Percentiles rank a stretch among this genome's conserved stretches.
Conservation (phyloP, 2,329 filamentous ascomycete species). For the Penicillium expansum region DNA sequence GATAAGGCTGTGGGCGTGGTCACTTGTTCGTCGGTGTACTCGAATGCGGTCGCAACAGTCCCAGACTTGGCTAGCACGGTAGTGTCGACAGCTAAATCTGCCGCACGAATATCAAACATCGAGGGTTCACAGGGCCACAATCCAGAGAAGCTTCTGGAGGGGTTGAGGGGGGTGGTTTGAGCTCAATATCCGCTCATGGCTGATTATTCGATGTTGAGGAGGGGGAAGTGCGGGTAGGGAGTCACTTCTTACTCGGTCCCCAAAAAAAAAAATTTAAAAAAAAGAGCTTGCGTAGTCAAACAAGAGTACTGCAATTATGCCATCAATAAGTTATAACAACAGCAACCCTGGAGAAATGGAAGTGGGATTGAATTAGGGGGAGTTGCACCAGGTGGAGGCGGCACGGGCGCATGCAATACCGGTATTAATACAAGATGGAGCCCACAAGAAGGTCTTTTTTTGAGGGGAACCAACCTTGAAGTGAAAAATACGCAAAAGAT, state of each 20-base stretch:
- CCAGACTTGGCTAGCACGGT: conserved; percentile 36
- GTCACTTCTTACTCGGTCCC: conserved; percentile 12
- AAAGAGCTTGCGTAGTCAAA: not conserved
- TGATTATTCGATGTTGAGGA: conserved; percentile 17
- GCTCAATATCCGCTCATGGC: conserved; percentile 24
- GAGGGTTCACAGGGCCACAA: conserved; percentile 13
- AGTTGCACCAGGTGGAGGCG: conserved; percentile 5
- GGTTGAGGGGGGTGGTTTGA: not conserved
- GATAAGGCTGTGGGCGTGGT: conserved; percentile 31
- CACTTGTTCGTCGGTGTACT: conserved; percentile 42
- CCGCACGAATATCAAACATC: conserved; percentile 37
- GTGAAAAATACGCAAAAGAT: not conserved
- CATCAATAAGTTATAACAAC: conserved; percentile 5
- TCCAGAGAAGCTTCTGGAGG: conserved; percentile 6
- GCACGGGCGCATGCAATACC: conserved; percentile 3
- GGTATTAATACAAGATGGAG: conserved; percentile 1
- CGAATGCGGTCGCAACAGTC: conserved; percentile 43
- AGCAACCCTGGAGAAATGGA: not conserved
- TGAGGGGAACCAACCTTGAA: not conserved
- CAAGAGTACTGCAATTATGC: no score
- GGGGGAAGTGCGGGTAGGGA: conserved; percentile 16
- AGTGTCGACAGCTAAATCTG: conserved; percentile 35
- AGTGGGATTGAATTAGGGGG: conserved; percentile 11
- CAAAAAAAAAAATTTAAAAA: not conserved
- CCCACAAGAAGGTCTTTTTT: not conserved